Conservation (phyloP, 2,329 filamentous ascomycete genomes). For the Fusarium sambucinum region DNA sequence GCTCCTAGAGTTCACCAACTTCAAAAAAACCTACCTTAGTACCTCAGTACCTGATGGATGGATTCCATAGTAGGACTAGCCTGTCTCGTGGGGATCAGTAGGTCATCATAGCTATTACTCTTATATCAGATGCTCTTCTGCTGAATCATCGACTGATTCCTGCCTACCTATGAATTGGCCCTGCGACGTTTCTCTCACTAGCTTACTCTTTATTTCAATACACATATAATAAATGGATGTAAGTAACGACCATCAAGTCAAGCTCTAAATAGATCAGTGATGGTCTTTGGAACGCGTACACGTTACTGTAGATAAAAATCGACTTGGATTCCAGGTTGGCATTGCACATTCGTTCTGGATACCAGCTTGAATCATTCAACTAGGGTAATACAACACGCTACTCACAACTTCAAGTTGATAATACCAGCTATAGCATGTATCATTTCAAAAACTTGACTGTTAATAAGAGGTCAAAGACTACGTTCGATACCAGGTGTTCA, state of each 20-base stretch:
- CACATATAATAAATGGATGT: conserved; percentile 1
- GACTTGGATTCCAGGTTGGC: background rate
- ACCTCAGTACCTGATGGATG: no score
- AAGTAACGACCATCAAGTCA: background rate
- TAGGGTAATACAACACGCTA: background rate
- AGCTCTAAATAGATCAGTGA: background rate
- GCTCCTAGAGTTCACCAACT: background rate
- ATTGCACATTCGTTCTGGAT: background rate
- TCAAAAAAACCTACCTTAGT: background rate
- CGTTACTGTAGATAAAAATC: background rate
- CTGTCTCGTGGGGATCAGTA: background rate
- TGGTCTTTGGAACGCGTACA: background rate
- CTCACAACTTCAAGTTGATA: background rate
- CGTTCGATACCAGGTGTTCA: background rate
- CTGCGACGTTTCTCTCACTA: background rate
- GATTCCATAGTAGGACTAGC: background rate
- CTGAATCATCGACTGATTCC: background rate
- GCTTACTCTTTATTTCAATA: background rate
- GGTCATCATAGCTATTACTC: background rate
- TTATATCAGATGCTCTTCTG: no score
- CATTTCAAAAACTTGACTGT: background rate
- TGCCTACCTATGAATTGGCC: background rate
- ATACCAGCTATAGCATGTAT: background rate
- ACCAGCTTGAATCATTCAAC: background rate
- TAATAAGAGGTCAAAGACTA: background rate